Conservation (phyloP, 129 eudicot genomes). For the Flaveria linearis region DNA sequence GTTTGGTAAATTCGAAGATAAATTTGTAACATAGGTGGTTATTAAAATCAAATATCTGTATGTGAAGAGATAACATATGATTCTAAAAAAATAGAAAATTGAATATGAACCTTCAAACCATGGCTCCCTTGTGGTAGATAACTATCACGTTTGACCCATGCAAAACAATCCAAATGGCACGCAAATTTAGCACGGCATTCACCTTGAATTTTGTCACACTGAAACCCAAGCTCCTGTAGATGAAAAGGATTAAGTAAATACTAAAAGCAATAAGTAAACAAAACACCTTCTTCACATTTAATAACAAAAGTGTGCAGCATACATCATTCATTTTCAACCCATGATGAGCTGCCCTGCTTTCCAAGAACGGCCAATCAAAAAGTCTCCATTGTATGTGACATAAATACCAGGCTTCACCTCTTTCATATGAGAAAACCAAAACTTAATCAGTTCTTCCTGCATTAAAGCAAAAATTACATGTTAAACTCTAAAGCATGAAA, state of each 20-base stretch:
- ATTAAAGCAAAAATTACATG: constrained; percentile 21
- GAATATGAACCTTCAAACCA: constrained; percentile 76
- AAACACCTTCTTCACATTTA: not conserved
- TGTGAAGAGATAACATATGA: constrained; percentile 15
- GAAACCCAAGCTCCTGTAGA: constrained; percentile 89
- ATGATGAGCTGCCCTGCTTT: constrained; percentile 90
- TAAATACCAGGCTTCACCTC: constrained; percentile 97
- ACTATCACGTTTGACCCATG: constrained; percentile 99
- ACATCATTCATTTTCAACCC: constrained; percentile 84
- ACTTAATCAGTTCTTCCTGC: constrained; percentile 72
- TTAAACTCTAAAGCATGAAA: constrained; percentile 9
- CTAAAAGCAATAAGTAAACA: not conserved
- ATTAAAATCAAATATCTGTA: not conserved
- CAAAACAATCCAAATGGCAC: constrained; percentile 98
- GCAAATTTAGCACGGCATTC: constrained; percentile 99
- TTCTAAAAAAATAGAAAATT: constrained; percentile 3
- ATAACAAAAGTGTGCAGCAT: constrained; percentile 33
- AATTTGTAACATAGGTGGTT: constrained; percentile 6
- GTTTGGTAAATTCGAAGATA: not conserved
- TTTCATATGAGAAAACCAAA: constrained; percentile 94
- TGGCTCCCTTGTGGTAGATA: constrained; percentile 99
- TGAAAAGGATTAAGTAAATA: not conserved
- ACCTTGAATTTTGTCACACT: constrained; percentile 89
- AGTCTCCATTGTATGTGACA: constrained; percentile 98
- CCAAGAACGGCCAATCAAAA: constrained; percentile 99